These are phyloP conservation scores for Penicillium pancosmium DNA, from an alignment of 495 filamentous ascomycete species.

Conservation along the genomic window DNA sequence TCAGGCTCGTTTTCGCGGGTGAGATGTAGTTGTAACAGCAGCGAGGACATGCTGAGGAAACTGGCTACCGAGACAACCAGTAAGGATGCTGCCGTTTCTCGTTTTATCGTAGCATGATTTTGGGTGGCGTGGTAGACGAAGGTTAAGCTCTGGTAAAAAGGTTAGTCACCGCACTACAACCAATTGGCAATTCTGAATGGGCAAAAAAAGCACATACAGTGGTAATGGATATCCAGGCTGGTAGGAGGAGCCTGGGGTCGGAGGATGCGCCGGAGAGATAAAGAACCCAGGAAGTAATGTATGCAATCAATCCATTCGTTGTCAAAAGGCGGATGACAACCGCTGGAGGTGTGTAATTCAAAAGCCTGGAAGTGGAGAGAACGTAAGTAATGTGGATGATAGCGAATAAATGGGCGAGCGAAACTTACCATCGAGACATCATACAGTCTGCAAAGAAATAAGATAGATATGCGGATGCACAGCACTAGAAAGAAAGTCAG, in stretches of 20 bases:
- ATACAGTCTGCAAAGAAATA: conserved; percentile 91
- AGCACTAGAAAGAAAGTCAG: conserved; percentile 57
- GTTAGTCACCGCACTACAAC: background rate
- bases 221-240: conserved; percentile 84
- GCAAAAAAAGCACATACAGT: conserved; percentile 52
- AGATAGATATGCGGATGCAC: conserved; percentile 79
- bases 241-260: conserved; percentile 77
- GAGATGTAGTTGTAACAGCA: conserved; percentile 69
- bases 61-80: conserved; percentile 74
- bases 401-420: background rate
- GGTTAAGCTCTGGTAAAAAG: conserved; percentile 64
- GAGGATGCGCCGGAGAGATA: conserved; percentile 73
- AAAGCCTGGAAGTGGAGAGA: conserved; percentile 56
- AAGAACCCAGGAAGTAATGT: conserved; percentile 78
- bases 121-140: conserved; percentile 80
- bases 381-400: background rate
- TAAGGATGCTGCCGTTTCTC: conserved; percentile 78
- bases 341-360: conserved; percentile 84
- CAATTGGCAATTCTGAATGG: background rate
- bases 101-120: conserved; percentile 78
- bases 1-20: conserved; percentile 65
- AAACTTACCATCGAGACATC: conserved; percentile 82
- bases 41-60: conserved; percentile 72
- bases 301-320: conserved; percentile 77
- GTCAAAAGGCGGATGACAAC: conserved; percentile 83